These are phyloP conservation scores for Colletotrichum sp. DNA, from an alignment of 2,329 filamentous ascomycete species.

Conservation along the genomic window DNA sequence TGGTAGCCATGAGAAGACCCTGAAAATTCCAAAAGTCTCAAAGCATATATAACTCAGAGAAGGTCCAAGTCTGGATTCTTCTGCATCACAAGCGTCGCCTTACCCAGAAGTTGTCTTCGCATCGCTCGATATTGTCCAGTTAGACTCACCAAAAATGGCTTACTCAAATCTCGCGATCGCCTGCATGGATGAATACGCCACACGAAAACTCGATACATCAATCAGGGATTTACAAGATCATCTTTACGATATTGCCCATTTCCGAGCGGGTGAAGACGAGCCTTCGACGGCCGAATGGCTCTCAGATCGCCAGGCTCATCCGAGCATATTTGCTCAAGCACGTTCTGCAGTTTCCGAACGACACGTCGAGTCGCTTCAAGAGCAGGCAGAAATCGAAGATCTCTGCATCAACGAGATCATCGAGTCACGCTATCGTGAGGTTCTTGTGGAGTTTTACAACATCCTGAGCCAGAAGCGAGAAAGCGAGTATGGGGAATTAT, in stretches of 20 bases:
- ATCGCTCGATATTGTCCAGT: not conserved
- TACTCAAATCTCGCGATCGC: not conserved
- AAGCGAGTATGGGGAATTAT: not conserved
- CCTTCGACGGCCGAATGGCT: not conserved
- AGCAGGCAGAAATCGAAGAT: not conserved
- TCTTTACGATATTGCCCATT: not conserved
- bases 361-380: not conserved
- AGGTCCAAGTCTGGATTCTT: not conserved
- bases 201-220: not conserved
- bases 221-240: not conserved
- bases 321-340: not conserved
- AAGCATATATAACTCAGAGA: not conserved
- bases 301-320: not conserved
- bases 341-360: not conserved
- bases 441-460: not conserved
- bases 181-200: not conserved
- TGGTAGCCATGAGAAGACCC: accelerated
- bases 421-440: not conserved
- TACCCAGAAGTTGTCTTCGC: not conserved
- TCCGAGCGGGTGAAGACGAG: not conserved
- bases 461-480: not conserved
- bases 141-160: not conserved
- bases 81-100: not conserved
- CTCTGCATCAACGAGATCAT: not conserved
- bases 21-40: not conserved